Conservation (phyloP, 345 rosid genomes). For the Eucalyptus paniculata region DNA sequence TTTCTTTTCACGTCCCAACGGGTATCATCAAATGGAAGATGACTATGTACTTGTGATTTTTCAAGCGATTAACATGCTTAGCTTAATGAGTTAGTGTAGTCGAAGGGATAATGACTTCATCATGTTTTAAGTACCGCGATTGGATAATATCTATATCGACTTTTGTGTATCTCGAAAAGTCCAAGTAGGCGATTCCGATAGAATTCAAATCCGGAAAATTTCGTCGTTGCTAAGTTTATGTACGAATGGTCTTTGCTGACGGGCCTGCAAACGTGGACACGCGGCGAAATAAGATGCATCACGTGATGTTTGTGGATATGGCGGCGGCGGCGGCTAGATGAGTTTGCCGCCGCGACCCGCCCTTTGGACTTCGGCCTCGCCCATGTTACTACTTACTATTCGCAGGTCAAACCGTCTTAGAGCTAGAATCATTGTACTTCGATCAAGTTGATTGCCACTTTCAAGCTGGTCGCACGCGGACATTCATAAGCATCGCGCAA, state of each 20-base stretch:
- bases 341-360: neutral
- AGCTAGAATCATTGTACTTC: neutral
- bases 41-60: neutral
- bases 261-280: neutral
- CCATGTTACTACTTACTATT: neutral
- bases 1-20: neutral
- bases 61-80: neutral
- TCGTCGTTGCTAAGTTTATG: neutral
- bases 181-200: neutral
- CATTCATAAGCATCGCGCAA: neutral
- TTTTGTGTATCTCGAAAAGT: neutral
- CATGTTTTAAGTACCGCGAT: neutral
- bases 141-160: neutral
- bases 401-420: neutral
- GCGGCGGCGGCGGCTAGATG: neutral
- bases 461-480: neutral
- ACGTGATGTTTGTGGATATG: neutral
- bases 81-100: neutral
- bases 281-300: neutral
- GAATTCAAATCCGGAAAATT: neutral
- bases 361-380: neutral
- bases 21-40: rapidly evolving
- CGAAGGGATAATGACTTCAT: neutral
- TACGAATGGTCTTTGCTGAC: neutral
- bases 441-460: neutral